Percentiles rank a stretch among this genome's conserved stretches.
These are phyloP conservation scores for Erysimum cheiri DNA, from an alignment of 441 rosid genomes.

Conservation along the genomic window DNA sequence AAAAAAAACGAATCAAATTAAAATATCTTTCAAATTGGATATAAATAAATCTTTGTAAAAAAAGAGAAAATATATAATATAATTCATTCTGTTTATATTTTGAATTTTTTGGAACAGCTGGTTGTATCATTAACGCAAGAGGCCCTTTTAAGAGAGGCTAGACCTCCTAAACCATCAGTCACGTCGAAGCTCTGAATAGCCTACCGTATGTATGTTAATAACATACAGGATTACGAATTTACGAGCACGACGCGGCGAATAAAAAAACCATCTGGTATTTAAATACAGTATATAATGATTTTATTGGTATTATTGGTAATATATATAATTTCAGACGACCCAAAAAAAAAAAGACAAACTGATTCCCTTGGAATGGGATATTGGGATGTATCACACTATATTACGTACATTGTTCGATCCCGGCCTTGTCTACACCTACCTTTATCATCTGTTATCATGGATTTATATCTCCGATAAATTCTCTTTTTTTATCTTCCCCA, in stretches of 20 bases:
- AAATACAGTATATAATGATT: background rate
- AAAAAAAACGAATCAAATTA: background rate
- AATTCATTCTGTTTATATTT: background rate
- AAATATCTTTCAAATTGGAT: background rate
- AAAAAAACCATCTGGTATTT: slow-evolving; percentile 25
- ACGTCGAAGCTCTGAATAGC: slow-evolving; percentile 71
- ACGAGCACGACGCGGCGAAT: too few relatives aligned
- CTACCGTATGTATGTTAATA: background rate
- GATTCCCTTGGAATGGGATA: background rate
- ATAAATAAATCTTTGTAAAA: background rate
- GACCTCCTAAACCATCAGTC: slow-evolving; percentile 43
- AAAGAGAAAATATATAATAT: background rate
- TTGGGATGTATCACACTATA: background rate
- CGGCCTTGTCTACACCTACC: background rate
- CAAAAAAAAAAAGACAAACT: too few relatives aligned
- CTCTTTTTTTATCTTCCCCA: too few relatives aligned
- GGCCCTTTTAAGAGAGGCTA: slow-evolving; percentile 67
- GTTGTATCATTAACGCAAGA: slow-evolving; percentile 82
- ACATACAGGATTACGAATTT: slow-evolving; percentile 3
- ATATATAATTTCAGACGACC: too few relatives aligned
- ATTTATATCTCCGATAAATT: too few relatives aligned
- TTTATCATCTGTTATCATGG: background rate
- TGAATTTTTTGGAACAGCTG: slow-evolving; percentile 55
- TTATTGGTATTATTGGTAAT: background rate
- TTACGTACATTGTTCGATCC: background rate